Evolutionary conservation across 2,329 filamentous ascomycete species (phyloP).

Genomic region (Arachnopeziza araneosa): DNA sequence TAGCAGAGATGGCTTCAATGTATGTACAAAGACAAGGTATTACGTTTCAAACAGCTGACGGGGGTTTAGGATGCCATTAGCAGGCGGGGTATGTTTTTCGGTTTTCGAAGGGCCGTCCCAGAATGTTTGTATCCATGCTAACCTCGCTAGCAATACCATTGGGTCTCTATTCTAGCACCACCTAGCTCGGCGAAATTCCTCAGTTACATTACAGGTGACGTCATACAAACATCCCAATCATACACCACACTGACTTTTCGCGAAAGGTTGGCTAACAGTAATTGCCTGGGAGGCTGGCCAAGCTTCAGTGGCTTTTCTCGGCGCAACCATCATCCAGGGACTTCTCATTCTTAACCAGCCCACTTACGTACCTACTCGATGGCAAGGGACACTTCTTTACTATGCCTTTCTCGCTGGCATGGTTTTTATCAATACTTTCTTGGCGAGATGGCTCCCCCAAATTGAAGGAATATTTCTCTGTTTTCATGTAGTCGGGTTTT

Average conservation of each 20-base stretch:
- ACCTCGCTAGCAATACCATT: conserved; percentile 42
- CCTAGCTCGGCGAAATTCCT: conserved; percentile 43
- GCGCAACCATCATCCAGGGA: conserved; percentile 43
- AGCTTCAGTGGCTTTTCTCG: conserved; percentile 34
- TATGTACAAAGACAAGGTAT: conserved; percentile 2
- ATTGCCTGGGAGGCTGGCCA: conserved; percentile 39
- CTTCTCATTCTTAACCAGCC: conserved; percentile 34
- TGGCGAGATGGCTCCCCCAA: conserved; percentile 40
- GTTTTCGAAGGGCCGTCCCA: no score
- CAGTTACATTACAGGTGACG: conserved; percentile 45
- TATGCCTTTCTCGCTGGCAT: conserved; percentile 37
- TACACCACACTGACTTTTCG: background rate
- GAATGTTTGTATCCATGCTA: background rate
- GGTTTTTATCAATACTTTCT: conserved; percentile 41
- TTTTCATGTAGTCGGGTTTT: conserved; percentile 39
- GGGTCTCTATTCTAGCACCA: conserved; percentile 43
- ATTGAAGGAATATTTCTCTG: conserved; percentile 46
- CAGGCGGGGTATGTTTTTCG: conserved; percentile 35
- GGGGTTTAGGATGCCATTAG: conserved; percentile 40
- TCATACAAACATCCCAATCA: background rate
- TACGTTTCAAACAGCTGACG: background rate
- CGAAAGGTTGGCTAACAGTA: conserved; percentile 42
- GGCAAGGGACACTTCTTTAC: conserved; percentile 39
- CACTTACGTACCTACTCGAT: conserved; percentile 31
- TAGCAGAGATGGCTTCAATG: conserved; percentile 23